Conservation (phyloP, 1,139 yeast genomes). For the Pichia sp. region DNA sequence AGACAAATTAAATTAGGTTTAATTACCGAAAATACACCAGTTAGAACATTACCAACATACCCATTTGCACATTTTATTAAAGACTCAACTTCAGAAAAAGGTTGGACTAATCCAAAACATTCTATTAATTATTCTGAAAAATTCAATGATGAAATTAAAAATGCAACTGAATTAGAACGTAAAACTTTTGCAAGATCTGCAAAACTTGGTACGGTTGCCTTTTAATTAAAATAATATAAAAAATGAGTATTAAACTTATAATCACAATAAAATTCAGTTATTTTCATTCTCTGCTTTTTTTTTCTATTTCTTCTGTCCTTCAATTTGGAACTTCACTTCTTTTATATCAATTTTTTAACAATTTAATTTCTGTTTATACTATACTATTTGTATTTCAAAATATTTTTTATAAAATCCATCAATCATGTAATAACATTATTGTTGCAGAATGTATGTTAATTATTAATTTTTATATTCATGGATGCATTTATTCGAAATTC, state of each 20-base stretch:
- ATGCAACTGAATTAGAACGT: slow-evolving; percentile 20
- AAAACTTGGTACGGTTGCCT: slow-evolving; percentile 6
- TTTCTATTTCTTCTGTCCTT: too few species aligned
- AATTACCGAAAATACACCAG: slow-evolving; percentile 49
- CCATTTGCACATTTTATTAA: slow-evolving; percentile 48
- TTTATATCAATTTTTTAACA: too few species aligned
- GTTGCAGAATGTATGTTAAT: too few species aligned
- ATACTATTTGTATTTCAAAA: too few species aligned
- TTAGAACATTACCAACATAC: slow-evolving; percentile 54
- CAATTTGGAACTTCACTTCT: too few species aligned
- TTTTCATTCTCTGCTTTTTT: neutral
- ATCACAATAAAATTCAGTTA: neutral
- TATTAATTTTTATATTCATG: too few species aligned
- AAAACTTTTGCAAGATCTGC: slow-evolving; percentile 18
- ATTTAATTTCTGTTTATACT: too few species aligned
- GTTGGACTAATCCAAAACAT: slow-evolving; percentile 39
- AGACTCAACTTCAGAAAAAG: slow-evolving; percentile 32
- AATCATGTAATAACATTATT: too few species aligned
- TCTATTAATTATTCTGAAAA: slow-evolving; percentile 20
- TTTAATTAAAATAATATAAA: neutral
- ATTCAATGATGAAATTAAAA: slow-evolving; percentile 21
- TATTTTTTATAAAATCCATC: too few species aligned
- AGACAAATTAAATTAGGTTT: slow-evolving; percentile 54
- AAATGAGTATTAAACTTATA: too few species aligned
- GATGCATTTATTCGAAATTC: too few species aligned